Percentiles rank a stretch among this genome's conserved stretches.
These are phyloP conservation scores for Aegilops sharonensis DNA, from an alignment of 176 grass and related monocot species.

Conservation along the genomic window DNA sequence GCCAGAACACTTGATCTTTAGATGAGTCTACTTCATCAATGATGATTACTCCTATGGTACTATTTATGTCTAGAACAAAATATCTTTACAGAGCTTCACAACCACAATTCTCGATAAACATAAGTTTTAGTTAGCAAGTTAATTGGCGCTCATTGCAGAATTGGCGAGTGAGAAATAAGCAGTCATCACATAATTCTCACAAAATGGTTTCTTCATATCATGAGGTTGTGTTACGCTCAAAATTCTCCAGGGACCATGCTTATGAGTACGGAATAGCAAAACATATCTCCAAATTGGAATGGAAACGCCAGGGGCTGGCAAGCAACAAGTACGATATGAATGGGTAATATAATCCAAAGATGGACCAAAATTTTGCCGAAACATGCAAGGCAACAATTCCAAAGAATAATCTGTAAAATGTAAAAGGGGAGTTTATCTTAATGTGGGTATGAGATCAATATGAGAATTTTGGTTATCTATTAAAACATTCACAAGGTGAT, in stretches of 20 bases:
- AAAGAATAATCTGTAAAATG: not conserved
- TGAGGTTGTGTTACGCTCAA: not conserved
- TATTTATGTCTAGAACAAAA: not conserved
- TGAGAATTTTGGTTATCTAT: not conserved
- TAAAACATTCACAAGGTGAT: not conserved
- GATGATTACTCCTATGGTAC: not conserved
- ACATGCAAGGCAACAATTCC: not conserved
- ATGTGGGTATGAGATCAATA: not conserved
- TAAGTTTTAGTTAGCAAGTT: not conserved
- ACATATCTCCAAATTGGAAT: not conserved
- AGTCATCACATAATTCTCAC: not conserved
- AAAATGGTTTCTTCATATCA: not conserved
- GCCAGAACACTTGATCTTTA: not conserved
- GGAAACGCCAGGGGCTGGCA: not conserved
- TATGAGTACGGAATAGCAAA: not conserved
- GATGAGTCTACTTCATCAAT: not conserved
- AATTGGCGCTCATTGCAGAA: not conserved
- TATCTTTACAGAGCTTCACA: conserved; percentile 11
- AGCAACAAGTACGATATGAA: not conserved
- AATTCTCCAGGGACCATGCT: not conserved
- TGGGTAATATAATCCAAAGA: not conserved
- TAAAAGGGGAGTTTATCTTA: not conserved
- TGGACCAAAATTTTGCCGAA: not conserved
- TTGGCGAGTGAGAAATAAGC: not conserved
- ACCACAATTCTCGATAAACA: not conserved